These are phyloP conservation scores for Yamadazyma laniorum DNA, from an alignment of 805 yeast genomes.

Conservation along the genomic window DNA sequence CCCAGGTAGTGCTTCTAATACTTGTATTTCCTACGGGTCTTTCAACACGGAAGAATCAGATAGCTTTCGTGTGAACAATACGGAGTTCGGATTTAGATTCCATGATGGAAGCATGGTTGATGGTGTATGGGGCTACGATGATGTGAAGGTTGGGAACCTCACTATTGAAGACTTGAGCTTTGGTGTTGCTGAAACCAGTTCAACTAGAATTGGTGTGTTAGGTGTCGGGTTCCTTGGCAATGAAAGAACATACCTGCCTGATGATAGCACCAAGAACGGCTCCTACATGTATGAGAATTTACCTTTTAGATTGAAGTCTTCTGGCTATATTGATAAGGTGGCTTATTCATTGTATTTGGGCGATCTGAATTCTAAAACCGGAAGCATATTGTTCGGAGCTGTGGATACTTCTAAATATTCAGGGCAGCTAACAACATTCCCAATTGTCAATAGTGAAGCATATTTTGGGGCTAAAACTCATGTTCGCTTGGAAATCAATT, in stretches of 20 bases:
- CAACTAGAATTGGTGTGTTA: constrained; percentile 64
- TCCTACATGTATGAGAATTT: constrained; percentile 25
- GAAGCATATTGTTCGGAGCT: constrained; percentile 41
- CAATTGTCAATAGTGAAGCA: constrained; percentile 16
- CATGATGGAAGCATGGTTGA: constrained; percentile 47
- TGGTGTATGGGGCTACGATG: constrained; percentile 64
- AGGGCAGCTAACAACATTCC: constrained; percentile 27
- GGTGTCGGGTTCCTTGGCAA: constrained; percentile 69
- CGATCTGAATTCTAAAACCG: constrained; percentile 21
- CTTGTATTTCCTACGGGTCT: constrained; percentile 49
- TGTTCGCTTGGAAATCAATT: constrained; percentile 48
- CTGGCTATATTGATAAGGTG: constrained; percentile 30
- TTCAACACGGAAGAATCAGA: constrained; percentile 41
- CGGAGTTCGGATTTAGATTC: constrained; percentile 46
- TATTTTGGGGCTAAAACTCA: constrained; percentile 33
- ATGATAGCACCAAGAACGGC: not conserved
- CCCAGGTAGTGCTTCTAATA: constrained; percentile 4
- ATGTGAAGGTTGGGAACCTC: constrained; percentile 48
- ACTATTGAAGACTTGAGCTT: constrained; percentile 53
- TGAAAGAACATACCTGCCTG: constrained; percentile 50
- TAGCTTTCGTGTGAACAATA: constrained; percentile 36
- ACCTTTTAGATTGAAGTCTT: constrained; percentile 28
- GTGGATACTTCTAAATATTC: constrained; percentile 39
- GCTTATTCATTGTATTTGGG: constrained; percentile 34
- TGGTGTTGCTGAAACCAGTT: constrained; percentile 68